These are phyloP conservation scores for Scutellaria minor DNA, from an alignment of 257 asterid genomes.

Conservation along the genomic window DNA sequence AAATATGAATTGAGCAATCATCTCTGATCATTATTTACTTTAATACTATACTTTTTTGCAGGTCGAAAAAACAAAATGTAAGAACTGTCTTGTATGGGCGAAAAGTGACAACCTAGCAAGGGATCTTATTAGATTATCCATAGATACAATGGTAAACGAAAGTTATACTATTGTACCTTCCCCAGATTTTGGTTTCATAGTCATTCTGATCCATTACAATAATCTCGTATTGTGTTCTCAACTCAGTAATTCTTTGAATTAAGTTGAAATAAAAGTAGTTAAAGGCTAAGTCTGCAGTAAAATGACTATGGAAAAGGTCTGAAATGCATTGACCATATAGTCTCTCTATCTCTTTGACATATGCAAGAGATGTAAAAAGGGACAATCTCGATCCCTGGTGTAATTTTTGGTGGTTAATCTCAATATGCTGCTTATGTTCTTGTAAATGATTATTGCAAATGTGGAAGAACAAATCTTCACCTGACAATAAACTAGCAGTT, in stretches of 20 bases:
- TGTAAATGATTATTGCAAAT: not conserved
- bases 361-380: not conserved
- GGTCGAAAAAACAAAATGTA: conserved; percentile 69
- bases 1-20: not conserved
- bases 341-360: not conserved
- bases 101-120: conserved; percentile 92
- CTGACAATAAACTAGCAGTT: too few relatives aligned
- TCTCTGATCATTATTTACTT: conserved; percentile 25
- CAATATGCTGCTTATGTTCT: too few relatives aligned
- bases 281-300: conserved; percentile 17
- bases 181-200: conserved; percentile 7
- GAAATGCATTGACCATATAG: not conserved
- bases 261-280: not conserved
- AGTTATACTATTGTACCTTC: conserved; percentile 5
- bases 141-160: conserved; percentile 60
- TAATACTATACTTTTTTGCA: conserved; percentile 42
- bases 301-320: not conserved
- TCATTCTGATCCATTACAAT: not conserved
- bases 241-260: not conserved
- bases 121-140: conserved; percentile 65
- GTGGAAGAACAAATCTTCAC: conserved; percentile 5
- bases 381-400: not conserved
- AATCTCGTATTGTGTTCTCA: conserved; percentile 2
- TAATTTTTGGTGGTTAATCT: not conserved
- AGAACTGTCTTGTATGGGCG: conserved; percentile 90